Evolutionary conservation across 495 filamentous ascomycete genomes (phyloP).

Genomic region (Penicillium angulare): DNA sequence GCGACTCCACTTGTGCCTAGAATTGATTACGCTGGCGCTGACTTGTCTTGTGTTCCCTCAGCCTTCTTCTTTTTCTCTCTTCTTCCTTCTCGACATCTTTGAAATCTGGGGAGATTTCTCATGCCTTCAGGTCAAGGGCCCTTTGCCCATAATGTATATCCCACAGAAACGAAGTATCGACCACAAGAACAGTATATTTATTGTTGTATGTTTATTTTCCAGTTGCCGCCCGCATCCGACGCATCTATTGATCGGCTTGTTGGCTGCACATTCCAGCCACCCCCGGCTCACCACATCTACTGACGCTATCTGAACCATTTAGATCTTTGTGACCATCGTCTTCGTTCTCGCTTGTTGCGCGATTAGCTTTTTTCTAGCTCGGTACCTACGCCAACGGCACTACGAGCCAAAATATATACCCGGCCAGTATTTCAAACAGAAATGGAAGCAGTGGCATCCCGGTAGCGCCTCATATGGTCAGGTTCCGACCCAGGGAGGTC

Average conservation of each 20-base stretch:
- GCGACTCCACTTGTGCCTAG: slow-evolving; percentile 16
- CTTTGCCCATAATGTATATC: slow-evolving; percentile 26
- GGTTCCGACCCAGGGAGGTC: slow-evolving; percentile 24
- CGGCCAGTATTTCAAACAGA: slow-evolving; percentile 52
- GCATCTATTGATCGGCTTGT: not conserved
- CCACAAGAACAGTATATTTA: slow-evolving; percentile 24
- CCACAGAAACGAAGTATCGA: slow-evolving; percentile 20
- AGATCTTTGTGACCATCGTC: slow-evolving; percentile 33
- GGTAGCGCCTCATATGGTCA: slow-evolving; percentile 44
- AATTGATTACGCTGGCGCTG: slow-evolving; percentile 9
- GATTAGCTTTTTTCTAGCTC: slow-evolving; percentile 45
- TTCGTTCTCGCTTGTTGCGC: slow-evolving; percentile 39
- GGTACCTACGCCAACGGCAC: slow-evolving; percentile 46
- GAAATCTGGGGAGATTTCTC: slow-evolving; percentile 13
- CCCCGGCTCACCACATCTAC: too few species aligned
- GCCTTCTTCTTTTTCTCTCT: slow-evolving; percentile 3
- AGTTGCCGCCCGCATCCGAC: slow-evolving; percentile 8
- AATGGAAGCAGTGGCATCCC: slow-evolving; percentile 59
- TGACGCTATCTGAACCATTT: not conserved
- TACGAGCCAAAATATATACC: slow-evolving; percentile 59
- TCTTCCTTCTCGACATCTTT: slow-evolving; percentile 2
- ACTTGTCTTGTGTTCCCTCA: slow-evolving; percentile 13
- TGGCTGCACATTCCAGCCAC: too few species aligned
- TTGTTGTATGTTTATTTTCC: slow-evolving; percentile 20
- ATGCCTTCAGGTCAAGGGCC: slow-evolving; percentile 21